These are phyloP conservation scores for Bertia moriformis DNA, from an alignment of 2,329 filamentous ascomycete species.

Conservation along the genomic window DNA sequence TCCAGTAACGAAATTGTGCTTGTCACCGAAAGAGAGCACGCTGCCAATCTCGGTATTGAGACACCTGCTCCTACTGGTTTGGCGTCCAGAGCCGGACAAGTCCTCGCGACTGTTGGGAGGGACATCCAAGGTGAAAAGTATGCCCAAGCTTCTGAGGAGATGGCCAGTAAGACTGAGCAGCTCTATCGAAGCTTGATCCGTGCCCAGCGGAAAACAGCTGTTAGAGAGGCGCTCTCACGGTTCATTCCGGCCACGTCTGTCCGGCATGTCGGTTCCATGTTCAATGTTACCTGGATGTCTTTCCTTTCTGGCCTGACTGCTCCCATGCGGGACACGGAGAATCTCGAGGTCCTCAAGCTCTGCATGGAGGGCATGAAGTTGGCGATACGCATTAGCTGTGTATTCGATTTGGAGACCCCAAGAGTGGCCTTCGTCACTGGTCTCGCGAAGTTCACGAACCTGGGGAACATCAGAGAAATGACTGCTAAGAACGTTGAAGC, in stretches of 20 bases:
- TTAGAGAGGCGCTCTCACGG: conserved; percentile 45
- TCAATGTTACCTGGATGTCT: conserved; percentile 98
- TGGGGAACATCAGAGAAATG: conserved; percentile 92
- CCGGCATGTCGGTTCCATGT: conserved; percentile 94
- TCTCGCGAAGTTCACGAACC: conserved; percentile 81
- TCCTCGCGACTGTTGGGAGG: conserved; percentile 77
- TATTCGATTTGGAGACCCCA: conserved; percentile 87
- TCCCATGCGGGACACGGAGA: conserved; percentile 84
- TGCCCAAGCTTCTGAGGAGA: conserved; percentile 88
- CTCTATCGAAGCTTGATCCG: conserved; percentile 87
- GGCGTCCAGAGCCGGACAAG: conserved; percentile 70
- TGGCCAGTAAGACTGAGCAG: conserved; percentile 59
- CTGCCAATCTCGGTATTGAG: conserved; percentile 49
- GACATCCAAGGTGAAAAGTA: conserved; percentile 89
- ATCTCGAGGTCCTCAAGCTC: conserved; percentile 77
- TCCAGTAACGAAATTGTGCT: conserved; percentile 82
- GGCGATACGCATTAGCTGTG: conserved; percentile 79
- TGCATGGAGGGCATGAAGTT: conserved; percentile 94
- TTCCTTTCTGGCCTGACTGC: conserved; percentile 89
- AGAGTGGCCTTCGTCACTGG: conserved; percentile 89
- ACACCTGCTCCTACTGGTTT: conserved; percentile 44
- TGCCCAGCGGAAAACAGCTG: conserved; percentile 68
- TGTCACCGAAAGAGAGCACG: conserved; percentile 78
- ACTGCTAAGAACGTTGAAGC: conserved; percentile 93
- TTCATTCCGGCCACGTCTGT: conserved; percentile 90